Conservation (phyloP, 1,284 basidiomycete genomes). For the Golubevia sp. region DNA sequence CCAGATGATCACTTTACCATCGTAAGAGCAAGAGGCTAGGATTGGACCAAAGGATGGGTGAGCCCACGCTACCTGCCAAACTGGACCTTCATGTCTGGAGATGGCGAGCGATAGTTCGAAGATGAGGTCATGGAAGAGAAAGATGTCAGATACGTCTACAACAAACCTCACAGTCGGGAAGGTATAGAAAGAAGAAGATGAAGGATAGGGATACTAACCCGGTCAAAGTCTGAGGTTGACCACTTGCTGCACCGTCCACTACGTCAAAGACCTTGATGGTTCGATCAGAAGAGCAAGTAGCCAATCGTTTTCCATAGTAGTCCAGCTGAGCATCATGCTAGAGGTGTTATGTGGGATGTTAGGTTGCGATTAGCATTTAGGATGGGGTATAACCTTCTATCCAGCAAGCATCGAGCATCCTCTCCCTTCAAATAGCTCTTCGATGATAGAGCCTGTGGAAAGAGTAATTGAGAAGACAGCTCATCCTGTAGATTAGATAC, state of each 20-base stretch:
- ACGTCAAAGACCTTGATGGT: conserved; percentile 96
- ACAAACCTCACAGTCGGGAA: background rate
- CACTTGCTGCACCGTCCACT: conserved; percentile 77
- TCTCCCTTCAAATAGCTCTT: background rate
- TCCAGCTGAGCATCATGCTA: conserved; percentile 93
- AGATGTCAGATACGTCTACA: conserved; percentile 5
- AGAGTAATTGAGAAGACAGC: background rate
- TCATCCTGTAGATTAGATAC: conserved; percentile 1
- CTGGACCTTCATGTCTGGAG: conserved; percentile 80
- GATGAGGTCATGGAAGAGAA: conserved; percentile 2
- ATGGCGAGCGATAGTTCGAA: background rate
- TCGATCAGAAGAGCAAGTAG: conserved; percentile 94
- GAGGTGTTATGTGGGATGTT: no score
- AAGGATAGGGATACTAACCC: conserved; percentile 11
- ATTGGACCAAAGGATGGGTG: conserved; percentile 87
- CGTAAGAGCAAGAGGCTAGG: conserved; percentile 95
- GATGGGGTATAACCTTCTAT: background rate
- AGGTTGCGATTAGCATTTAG: background rate
- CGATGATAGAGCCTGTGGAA: background rate
- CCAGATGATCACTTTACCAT: conserved; percentile 98
- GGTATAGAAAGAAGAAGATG: conserved; percentile 42
- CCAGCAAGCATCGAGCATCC: background rate
- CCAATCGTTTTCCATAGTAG: conserved; percentile 94
- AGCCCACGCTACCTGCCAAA: conserved; percentile 99
- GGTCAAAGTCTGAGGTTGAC: conserved; percentile 65